Conservation (phyloP, 345 rosid species). For the Schrenkiella parvula region DNA sequence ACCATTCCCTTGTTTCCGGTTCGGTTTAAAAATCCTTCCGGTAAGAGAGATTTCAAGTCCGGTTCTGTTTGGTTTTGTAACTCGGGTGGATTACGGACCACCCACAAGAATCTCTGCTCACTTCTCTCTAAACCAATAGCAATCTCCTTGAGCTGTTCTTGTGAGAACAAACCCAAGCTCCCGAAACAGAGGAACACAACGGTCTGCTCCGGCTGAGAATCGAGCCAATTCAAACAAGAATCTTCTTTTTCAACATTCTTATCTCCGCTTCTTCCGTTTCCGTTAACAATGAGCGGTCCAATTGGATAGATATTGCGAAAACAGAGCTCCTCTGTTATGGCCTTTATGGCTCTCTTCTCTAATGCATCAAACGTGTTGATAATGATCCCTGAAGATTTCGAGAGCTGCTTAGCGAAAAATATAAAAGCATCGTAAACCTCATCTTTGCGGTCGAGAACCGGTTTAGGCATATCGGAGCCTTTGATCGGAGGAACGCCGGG, state of each 20-base stretch:
- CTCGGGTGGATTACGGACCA: slow-evolving; percentile 41
- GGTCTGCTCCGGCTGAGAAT: slow-evolving; percentile 42
- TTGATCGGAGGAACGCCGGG: slow-evolving; percentile 46
- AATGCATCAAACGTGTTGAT: slow-evolving; percentile 53
- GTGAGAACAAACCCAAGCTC: slow-evolving; percentile 50
- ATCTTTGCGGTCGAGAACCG: slow-evolving; percentile 30
- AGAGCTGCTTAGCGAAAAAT: background rate
- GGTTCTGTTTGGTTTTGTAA: slow-evolving; percentile 23
- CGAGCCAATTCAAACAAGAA: slow-evolving; percentile 43
- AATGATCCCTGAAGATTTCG: slow-evolving; percentile 44
- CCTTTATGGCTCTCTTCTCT: slow-evolving; percentile 38
- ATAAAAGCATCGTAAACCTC: slow-evolving; percentile 29
- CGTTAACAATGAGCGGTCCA: slow-evolving; percentile 47
- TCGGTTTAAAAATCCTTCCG: slow-evolving; percentile 42
- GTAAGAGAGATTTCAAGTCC: slow-evolving; percentile 34
- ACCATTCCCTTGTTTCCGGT: slow-evolving; percentile 42
- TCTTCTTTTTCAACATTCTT: background rate
- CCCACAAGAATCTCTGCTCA: slow-evolving; percentile 52
- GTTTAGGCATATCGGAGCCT: slow-evolving; percentile 26
- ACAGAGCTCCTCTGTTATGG: slow-evolving; percentile 45
- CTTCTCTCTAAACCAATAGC: slow-evolving; percentile 52
- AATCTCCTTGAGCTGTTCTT: slow-evolving; percentile 39
- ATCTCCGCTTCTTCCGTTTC: slow-evolving; percentile 1
- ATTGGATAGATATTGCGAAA: slow-evolving; percentile 41
- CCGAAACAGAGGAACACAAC: slow-evolving; percentile 59